Evolutionary conservation across 495 filamentous ascomycete species (phyloP).

Genomic region (Trichocladium antarcticum): DNA sequence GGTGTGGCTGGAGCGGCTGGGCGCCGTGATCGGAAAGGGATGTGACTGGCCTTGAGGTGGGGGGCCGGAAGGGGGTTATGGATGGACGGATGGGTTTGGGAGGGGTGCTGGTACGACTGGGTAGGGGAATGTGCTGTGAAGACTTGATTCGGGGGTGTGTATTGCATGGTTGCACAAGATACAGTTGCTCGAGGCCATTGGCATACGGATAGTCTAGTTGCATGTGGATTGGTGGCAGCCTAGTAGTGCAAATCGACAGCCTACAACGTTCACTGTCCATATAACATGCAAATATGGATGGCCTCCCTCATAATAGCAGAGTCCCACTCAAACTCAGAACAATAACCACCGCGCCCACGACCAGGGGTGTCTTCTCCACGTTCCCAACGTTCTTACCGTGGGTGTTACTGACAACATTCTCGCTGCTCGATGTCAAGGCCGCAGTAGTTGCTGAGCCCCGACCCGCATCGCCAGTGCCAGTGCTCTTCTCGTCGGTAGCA

Average conservation of each 20-base stretch:
- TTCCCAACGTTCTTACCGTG: constrained; percentile 23
- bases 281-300: too few relatives aligned
- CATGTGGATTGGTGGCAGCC: too few relatives aligned
- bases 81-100: not conserved
- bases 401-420: constrained; percentile 30
- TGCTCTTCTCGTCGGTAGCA: constrained; percentile 44
- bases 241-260: too few relatives aligned
- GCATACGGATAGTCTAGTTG: too few relatives aligned
- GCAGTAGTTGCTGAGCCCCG: constrained; percentile 48
- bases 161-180: too few relatives aligned
- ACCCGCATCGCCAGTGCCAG: constrained; percentile 50
- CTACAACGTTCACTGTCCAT: too few relatives aligned
- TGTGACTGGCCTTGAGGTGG: constrained; percentile 58
- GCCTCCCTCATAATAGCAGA: constrained; percentile 29
- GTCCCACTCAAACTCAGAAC: constrained; percentile 55
- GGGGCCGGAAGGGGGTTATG: too few relatives aligned
- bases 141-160: too few relatives aligned
- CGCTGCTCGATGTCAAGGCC: constrained; percentile 19
- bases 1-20: constrained; percentile 57
- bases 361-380: constrained; percentile 44
- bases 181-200: too few relatives aligned
- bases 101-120: too few relatives aligned
- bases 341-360: constrained; percentile 43
- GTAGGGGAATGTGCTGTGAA: too few relatives aligned
- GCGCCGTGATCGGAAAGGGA: constrained; percentile 47